Evolutionary conservation across 2,329 filamentous ascomycete species (phyloP).

Genomic region (Penicillium nordicum): DNA sequence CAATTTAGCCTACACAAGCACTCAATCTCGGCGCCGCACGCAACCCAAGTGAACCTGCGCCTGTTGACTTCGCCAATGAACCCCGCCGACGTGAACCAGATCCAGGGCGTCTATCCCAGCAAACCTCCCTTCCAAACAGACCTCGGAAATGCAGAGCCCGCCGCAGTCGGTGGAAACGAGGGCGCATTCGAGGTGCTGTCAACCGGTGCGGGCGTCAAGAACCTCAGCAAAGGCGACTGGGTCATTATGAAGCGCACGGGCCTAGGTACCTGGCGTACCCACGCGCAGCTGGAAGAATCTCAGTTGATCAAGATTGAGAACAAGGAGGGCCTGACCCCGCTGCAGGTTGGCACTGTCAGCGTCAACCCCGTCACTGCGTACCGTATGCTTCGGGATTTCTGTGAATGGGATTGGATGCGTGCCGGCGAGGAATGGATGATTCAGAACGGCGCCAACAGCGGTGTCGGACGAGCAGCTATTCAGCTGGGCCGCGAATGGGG

Average conservation of each 20-base stretch:
- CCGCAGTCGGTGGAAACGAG: constrained; percentile 69
- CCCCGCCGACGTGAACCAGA: constrained; percentile 95
- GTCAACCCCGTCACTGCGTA: constrained; percentile 96
- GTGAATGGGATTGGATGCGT: constrained; percentile 50
- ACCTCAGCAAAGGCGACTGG: constrained; percentile 78
- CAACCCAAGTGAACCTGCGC: constrained; percentile 70
- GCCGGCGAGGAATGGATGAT: constrained; percentile 85
- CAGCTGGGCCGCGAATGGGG: constrained; percentile 86
- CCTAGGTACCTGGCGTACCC: constrained; percentile 93
- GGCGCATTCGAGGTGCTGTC: constrained; percentile 87
- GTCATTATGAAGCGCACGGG: constrained; percentile 80
- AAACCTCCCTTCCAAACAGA: constrained; percentile 72
- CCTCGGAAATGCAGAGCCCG: constrained; percentile 72
- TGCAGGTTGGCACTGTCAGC: constrained; percentile 81
- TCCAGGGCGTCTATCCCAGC: constrained; percentile 92
- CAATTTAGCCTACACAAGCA: constrained; percentile 44
- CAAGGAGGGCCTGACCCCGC: constrained; percentile 64
- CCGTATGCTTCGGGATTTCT: constrained; percentile 82
- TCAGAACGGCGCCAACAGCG: constrained; percentile 94
- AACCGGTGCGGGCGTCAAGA: constrained; percentile 59
- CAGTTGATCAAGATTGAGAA: constrained; percentile 68
- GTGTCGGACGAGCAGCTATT: constrained; percentile 86
- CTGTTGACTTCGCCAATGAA: constrained; percentile 91
- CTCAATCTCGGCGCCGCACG: constrained; percentile 51
- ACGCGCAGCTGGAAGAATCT: constrained; percentile 64